Evolutionary conservation across 2,329 filamentous ascomycete species (phyloP).

Genomic region (Xylariaceae sp.): DNA sequence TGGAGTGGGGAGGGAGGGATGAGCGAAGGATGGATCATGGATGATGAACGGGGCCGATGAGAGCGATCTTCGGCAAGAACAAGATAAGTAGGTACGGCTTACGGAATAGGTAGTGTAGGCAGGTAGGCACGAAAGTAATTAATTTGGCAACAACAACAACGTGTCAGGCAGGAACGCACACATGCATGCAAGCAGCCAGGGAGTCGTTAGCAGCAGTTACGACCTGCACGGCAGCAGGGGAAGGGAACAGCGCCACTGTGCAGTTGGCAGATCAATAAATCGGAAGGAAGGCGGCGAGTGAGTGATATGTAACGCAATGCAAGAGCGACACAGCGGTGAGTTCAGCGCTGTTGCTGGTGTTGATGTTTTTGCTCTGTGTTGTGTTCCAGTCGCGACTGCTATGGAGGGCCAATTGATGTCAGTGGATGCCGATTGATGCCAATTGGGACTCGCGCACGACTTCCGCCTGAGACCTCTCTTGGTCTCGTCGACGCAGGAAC

Average conservation of each 20-base stretch:
- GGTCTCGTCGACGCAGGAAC: not conserved
- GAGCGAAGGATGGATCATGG: not conserved
- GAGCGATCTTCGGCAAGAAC: not conserved
- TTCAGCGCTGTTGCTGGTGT: not conserved
- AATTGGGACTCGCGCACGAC: not conserved
- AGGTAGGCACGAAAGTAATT: not conserved
- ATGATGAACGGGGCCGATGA: not conserved
- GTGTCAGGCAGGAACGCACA: slow-evolving; percentile 5
- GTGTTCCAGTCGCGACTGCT: not conserved
- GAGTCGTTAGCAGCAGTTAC: not conserved
- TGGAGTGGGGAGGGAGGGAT: not conserved
- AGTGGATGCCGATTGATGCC: not conserved
- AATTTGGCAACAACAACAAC: not conserved
- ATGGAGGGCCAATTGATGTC: not conserved
- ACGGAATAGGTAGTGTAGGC: not conserved
- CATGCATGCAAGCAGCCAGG: slow-evolving; percentile 2
- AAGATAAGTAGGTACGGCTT: not conserved
- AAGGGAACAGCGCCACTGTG: not conserved
- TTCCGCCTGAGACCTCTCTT: not conserved
- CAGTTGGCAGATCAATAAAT: slow-evolving; percentile 11
- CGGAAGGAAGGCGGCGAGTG: slow-evolving; percentile 9
- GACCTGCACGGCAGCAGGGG: too few species aligned
- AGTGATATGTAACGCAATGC: slow-evolving; percentile 7
- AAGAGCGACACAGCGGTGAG: slow-evolving; percentile 6
- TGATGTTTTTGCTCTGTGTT: not conserved